phyloP scores from a whole-genome alignment of 805 yeast genomes.

The Torulaspora gathmanii region DNA sequence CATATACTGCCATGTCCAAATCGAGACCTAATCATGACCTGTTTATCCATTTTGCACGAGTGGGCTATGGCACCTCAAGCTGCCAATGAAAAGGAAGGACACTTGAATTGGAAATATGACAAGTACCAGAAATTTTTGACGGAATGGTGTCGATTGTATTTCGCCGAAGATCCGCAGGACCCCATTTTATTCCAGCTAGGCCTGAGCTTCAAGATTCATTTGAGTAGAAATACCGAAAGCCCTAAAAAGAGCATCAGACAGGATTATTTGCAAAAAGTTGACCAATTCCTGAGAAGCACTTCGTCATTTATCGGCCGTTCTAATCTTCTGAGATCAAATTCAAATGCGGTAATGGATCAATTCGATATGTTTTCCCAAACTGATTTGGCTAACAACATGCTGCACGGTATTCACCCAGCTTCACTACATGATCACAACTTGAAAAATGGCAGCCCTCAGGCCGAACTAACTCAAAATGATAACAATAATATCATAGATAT shows the following conservation, averaged over 20 bases:
- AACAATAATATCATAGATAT: conserved; percentile 14
- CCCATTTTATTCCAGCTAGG: conserved; percentile 13
- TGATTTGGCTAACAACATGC: conserved; percentile 3
- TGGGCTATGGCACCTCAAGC: conserved; percentile 20
- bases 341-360: conserved; percentile 30
- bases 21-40: conserved; percentile 23
- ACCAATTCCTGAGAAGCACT: conserved; percentile 9
- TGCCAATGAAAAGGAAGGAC: conserved; percentile 12
- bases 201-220: conserved; percentile 11
- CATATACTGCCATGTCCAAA: conserved; percentile 31
- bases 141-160: conserved; percentile 28
- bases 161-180: conserved; percentile 20
- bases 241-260: conserved; percentile 2
- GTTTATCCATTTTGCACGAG: conserved; percentile 21
- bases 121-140: conserved; percentile 23
- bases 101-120: conserved; percentile 21
- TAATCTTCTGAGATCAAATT: conserved; percentile 20
- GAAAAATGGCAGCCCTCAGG: neutral
- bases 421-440: neutral
- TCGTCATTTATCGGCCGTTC: conserved; percentile 6
- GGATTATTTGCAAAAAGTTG: conserved; percentile 12
- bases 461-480: conserved; percentile 9
- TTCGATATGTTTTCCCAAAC: conserved; percentile 24
- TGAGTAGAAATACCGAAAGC: neutral
- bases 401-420: conserved; percentile 4